phyloP scores from a whole-genome alignment of 108 stramenopile species.

The Craspedostauros australis region DNA sequence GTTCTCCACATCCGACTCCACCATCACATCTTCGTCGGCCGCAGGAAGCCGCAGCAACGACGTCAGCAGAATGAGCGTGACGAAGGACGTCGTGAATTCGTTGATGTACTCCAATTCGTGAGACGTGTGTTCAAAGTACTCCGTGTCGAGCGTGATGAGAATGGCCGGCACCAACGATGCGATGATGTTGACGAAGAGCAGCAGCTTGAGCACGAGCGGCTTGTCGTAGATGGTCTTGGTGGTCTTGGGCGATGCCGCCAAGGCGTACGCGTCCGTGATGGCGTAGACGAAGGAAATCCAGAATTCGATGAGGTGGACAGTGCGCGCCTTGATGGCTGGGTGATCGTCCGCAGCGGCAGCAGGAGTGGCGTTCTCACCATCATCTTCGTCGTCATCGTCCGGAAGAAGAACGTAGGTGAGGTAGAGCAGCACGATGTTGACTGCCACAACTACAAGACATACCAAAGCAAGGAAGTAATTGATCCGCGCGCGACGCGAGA shows the following conservation, averaged over 20 bases:
- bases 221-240: no score
- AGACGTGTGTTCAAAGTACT: constrained; percentile 24
- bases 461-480: constrained; percentile 10
- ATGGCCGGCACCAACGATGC: constrained; percentile 28
- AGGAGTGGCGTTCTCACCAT: background rate
- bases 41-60: no score
- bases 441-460: constrained; percentile 8
- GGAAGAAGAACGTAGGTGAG: constrained; percentile 15
- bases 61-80: no score
- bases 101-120: constrained; percentile 46
- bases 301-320: constrained; percentile 38
- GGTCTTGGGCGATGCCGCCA: constrained; percentile 27
- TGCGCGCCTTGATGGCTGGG: no score
- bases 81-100: no score
- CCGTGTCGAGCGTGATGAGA: constrained; percentile 13
- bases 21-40: no score
- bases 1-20: no score
- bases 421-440: constrained; percentile 22
- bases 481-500: no score
- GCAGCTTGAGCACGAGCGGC: constrained; percentile 16
- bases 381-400: background rate
- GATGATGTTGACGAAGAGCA: constrained; percentile 38
- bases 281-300: constrained; percentile 28
- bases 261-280: constrained; percentile 7
- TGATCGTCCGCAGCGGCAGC: constrained; percentile 11